phyloP scores from a whole-genome alignment of 2,329 filamentous ascomycete genomes.

The Colletotrichum tropicicola region DNA sequence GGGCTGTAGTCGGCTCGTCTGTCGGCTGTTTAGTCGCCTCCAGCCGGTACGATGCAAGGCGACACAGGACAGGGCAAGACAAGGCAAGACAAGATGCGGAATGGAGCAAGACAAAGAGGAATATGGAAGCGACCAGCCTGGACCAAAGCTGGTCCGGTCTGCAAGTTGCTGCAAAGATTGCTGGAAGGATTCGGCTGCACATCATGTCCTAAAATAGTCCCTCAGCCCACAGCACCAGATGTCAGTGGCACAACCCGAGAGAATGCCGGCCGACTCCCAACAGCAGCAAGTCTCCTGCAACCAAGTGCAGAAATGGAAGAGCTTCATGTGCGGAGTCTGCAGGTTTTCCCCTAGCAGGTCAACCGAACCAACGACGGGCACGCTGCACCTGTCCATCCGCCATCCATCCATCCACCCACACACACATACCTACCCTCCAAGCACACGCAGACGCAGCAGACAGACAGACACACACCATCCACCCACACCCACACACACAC shows the following conservation, averaged over 20 bases:
- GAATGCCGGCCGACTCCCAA: slow-evolving; percentile 15
- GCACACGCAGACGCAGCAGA: too few relatives aligned
- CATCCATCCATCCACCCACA: slow-evolving; percentile 2
- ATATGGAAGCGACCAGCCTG: slow-evolving; percentile 4
- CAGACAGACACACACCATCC: slow-evolving; percentile 9
- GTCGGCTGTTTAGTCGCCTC: slow-evolving; percentile 12
- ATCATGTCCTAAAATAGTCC: slow-evolving; percentile 31
- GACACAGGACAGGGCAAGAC: background rate
- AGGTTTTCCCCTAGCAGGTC: slow-evolving; percentile 9
- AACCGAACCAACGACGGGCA: slow-evolving; percentile 21
- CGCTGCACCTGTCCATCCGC: slow-evolving; percentile 1
- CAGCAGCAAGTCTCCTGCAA: slow-evolving; percentile 25
- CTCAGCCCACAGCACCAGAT: slow-evolving; percentile 12
- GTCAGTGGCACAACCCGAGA: slow-evolving; percentile 26
- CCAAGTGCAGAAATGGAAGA: slow-evolving; percentile 22
- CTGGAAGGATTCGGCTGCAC: slow-evolving; percentile 21
- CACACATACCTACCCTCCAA: background rate
- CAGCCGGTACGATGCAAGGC: background rate
- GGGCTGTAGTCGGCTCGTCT: slow-evolving; percentile 19
- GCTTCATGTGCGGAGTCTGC: slow-evolving; percentile 19
- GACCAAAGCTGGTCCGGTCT: slow-evolving; percentile 13
- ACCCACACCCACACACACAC: background rate
- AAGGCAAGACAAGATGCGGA: background rate
- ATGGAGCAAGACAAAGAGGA: slow-evolving; percentile 2
- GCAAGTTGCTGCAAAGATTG: slow-evolving; percentile 10